Evolutionary conservation across 345 rosid species (phyloP), one percentile per base, ranked within the genome.

Genomic region (Arabidopsis thaliana): DNA sequence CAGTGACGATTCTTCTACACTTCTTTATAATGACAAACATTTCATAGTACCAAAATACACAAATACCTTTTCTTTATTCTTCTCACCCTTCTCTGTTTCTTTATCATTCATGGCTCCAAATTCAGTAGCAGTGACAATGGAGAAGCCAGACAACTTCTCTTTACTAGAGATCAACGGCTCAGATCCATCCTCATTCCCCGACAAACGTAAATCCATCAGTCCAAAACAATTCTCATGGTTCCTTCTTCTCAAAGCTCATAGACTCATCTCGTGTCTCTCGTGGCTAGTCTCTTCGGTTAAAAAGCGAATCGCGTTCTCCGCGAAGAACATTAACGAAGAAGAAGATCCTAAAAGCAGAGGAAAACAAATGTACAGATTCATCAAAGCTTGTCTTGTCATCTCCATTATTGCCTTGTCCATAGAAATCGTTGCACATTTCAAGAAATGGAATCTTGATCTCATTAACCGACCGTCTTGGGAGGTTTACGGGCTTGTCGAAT

Each of bases 211-310:
- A 71, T 85, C 87, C 5, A 83, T 83, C 23, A 87, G 92, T 75
- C 88, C 87, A 4, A 93, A 88, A 76, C 97, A 90, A 51, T 84
- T 87, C 80, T 85, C 93, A 1, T 93, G 96, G 96, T 82, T 87
- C 57, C 79, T 93, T 33, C 82, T 93, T 24, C 93, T 93, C 52
- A 89, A 84, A 83, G 86, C 87, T 59, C 85, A 89, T 65, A 85
- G 87, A 79, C 77, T 83, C 56, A 33, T 91, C 49, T 72, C 87
- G 2, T 83, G 85, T 73, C 71, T 93, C 74, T 82, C 96, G 7
- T 86, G 88, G 89, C 79, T 68, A 53, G 41, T 84, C 22, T 48
- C 60, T 38, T 91, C 93, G 0, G 81, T 91, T 51, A 89, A 85
- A 77, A 93, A 90, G 65, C 86, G 96, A 20, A 65, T 85, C 51